A percentile compares a stretch with the other conserved stretches of the same genome.
phyloP scores from a whole-genome alignment of 2,329 filamentous ascomycete genomes.

The Botryotinia calthae region DNA sequence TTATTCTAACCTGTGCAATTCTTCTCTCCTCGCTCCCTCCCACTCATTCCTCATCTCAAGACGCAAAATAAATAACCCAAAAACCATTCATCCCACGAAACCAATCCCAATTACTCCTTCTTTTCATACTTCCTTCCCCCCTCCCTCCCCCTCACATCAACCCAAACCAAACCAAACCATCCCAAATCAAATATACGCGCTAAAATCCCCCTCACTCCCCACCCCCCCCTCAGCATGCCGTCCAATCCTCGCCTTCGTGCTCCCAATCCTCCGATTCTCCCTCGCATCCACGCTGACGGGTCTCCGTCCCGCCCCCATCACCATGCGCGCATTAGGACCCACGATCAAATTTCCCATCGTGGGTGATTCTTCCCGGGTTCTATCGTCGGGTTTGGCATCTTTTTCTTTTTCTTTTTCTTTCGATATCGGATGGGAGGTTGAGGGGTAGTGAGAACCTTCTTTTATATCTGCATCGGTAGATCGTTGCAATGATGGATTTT shows the following conservation, averaged over 20 bases:
- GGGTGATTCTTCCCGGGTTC: slow-evolving; percentile 2
- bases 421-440: neutral
- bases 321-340: slow-evolving; percentile 25
- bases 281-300: slow-evolving; percentile 32
- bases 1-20: neutral
- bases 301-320: slow-evolving; percentile 27
- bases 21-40: too few relatives aligned
- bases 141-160: neutral
- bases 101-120: neutral
- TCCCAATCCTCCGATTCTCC: slow-evolving; percentile 20
- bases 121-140: too few relatives aligned
- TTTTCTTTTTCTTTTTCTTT: too few relatives aligned
- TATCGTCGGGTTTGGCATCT: neutral
- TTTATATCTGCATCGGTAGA: slow-evolving; percentile 26
- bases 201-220: slow-evolving; percentile 9
- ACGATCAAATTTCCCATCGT: slow-evolving; percentile 19
- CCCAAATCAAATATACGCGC: slow-evolving; percentile 2
- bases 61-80: too few relatives aligned
- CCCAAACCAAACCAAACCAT: neutral
- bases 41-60: neutral
- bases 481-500: slow-evolving; percentile 5
- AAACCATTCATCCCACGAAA: too few relatives aligned
- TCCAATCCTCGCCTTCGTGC: slow-evolving; percentile 25
- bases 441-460: neutral
- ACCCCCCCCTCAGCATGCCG: neutral